Conservation (phyloP, 371 early-diverging fungal species). For the Mortierella sp. region DNA sequence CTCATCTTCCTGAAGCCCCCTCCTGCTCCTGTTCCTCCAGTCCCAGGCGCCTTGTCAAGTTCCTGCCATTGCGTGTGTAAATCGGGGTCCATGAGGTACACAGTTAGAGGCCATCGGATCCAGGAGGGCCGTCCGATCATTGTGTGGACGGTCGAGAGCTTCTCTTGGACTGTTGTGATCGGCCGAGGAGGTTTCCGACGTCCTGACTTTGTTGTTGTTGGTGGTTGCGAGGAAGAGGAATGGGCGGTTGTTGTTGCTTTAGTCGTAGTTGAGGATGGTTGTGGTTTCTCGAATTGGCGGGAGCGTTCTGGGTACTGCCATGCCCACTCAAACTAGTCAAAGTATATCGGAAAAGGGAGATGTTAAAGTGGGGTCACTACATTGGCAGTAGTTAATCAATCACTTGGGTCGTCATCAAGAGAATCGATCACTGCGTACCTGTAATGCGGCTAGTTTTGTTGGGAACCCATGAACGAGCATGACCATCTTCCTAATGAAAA, state of each 20-base stretch:
- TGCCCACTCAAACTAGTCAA: slow-evolving; percentile 73
- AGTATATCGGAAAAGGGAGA: background rate
- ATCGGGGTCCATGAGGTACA: slow-evolving; percentile 30
- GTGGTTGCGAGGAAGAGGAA: background rate
- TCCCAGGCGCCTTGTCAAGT: background rate
- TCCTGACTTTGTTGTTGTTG: background rate
- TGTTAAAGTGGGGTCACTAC: background rate
- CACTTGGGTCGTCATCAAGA: background rate
- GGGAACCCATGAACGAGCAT: slow-evolving; percentile 73
- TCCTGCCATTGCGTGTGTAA: slow-evolving; percentile 20
- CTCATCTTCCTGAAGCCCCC: background rate
- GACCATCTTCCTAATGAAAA: slow-evolving; percentile 61
- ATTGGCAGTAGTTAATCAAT: background rate
- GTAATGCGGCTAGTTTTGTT: slow-evolving; percentile 65
- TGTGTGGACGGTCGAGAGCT: slow-evolving; percentile 19
- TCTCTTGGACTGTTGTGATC: slow-evolving; percentile 24
- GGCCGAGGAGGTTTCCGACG: slow-evolving; percentile 11
- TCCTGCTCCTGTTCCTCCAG: background rate
- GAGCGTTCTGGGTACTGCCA: slow-evolving; percentile 74
- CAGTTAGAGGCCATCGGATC: slow-evolving; percentile 42
- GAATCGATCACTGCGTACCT: slow-evolving; percentile 40
- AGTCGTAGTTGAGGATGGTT: too few species aligned
- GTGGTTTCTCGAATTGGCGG: slow-evolving; percentile 60
- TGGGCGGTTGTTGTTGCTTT: background rate
- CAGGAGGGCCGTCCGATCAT: slow-evolving; percentile 43